Conservation (phyloP, 2,329 filamentous ascomycete genomes). For the Fusarium torreyae region DNA sequence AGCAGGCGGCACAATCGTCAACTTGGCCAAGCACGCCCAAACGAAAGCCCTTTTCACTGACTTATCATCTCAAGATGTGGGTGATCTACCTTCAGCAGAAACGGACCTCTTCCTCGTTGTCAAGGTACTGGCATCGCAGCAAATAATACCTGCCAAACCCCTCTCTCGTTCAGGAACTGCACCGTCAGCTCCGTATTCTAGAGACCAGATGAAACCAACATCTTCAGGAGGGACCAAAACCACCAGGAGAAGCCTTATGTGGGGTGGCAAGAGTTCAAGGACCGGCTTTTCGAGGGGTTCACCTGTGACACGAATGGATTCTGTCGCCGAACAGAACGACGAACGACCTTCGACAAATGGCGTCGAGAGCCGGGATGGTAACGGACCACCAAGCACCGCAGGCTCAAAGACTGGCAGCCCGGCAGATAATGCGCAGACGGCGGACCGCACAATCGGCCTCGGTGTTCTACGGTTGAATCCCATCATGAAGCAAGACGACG, state of each 20-base stretch:
- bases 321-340: conserved; percentile 69
- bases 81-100: conserved; percentile 73
- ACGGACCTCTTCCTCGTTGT: conserved; percentile 87
- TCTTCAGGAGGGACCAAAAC: conserved; percentile 67
- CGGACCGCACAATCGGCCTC: conserved; percentile 77
- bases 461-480: conserved; percentile 83
- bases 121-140: conserved; percentile 77
- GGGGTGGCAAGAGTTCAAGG: conserved; percentile 72
- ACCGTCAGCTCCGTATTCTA: conserved; percentile 59
- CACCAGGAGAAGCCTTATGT: conserved; percentile 78
- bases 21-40: conserved; percentile 74
- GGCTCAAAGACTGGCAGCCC: conserved; percentile 60
- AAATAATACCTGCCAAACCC: conserved; percentile 63
- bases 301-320: conserved; percentile 65
- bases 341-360: conserved; percentile 55
- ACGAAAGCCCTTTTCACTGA: conserved; percentile 92
- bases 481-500: conserved; percentile 79
- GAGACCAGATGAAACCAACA: conserved; percentile 64
- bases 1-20: conserved; percentile 78
- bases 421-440: conserved; percentile 49
- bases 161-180: conserved; percentile 67
- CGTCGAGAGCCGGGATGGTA: conserved; percentile 62
- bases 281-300: conserved; percentile 68
- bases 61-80: conserved; percentile 81
- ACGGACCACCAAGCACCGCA: conserved; percentile 68